Evolutionary conservation across 2,329 filamentous ascomycete genomes (phyloP).

Genomic region (Xylariaceae sp.): DNA sequence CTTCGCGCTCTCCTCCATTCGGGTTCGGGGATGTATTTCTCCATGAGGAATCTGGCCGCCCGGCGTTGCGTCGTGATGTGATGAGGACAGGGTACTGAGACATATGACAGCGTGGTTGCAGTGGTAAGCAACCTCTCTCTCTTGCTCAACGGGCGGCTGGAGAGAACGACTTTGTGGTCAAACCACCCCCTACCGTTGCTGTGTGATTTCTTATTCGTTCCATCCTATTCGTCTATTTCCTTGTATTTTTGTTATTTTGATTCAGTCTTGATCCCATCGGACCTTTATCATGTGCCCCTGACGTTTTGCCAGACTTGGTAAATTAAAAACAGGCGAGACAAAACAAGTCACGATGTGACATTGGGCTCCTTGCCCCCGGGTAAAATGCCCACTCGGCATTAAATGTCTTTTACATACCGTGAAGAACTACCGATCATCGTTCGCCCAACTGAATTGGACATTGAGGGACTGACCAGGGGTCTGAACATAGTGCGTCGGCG

Average conservation of each 20-base stretch:
- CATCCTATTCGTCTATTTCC: neutral
- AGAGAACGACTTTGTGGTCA: neutral
- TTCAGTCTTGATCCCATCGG: neutral
- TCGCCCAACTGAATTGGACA: neutral
- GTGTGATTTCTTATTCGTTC: neutral
- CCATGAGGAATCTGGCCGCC: conserved; percentile 15
- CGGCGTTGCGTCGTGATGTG: conserved; percentile 2
- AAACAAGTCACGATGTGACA: too few species aligned
- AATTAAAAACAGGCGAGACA: neutral
- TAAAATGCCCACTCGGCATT: neutral
- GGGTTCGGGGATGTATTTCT: conserved; percentile 14
- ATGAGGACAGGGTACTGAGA: neutral
- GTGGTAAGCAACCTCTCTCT: conserved; percentile 1
- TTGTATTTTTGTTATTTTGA: neutral
- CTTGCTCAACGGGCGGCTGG: neutral
- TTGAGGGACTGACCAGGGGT: neutral
- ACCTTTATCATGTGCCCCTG: neutral
- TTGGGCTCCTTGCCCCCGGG: neutral
- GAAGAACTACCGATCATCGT: neutral
- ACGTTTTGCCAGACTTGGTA: neutral
- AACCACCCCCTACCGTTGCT: too few species aligned
- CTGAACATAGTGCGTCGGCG: neutral
- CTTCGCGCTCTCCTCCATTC: conserved; percentile 6
- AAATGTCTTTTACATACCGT: neutral
- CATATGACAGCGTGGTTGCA: neutral